Base-by-base conservation (phyloP, 108 stramenopile species). In the Nitzschia sp. region DNA sequence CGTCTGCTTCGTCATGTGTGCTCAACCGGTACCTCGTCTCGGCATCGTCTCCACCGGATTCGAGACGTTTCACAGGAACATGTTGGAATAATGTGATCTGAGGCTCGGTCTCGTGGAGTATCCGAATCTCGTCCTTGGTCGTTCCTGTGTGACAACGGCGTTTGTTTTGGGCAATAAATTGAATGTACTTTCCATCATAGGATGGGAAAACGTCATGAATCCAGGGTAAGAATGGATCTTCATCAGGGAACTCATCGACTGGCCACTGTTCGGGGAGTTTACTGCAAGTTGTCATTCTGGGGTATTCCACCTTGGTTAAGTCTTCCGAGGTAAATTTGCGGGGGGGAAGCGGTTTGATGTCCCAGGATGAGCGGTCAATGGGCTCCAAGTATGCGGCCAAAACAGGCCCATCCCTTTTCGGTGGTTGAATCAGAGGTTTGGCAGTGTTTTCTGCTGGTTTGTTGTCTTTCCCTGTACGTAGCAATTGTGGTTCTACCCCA, bases 171-270 rank as follows among this genome's bases (percentile, higher is more conserved):
- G 93, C 90, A 6, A 94, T 77, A 57, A 94, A 86, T 43, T 90
- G 79, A 14, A 94, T 84, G 57, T 75, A 70, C 39, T 82, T 84
- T 0, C 93, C 93, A 72, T 94, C 90, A 26, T 82, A 68, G 19
- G 80, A 74, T 3, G 93, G 93, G 62, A 94, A 92, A 10, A 94
- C 87, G 57, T 94, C 93, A 61, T 94, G 93, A 56, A 94, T 91
- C 93, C 93, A 94, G 6, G 93, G 93, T 19, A 94, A 50, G 66
- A 89, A 94, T n/a, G 93, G 87, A 77, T 94, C 93, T 51, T 84
- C 86, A 10, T 80, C 79, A 8, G 85, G 83, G 41, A 53, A 64
- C 2, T 83, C 76, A 61, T 90, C 88, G n/a, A 84, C 81, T 0
- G 91, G 91, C 76, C 69, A 88, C 71, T 88, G 86, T 34, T 87